Percentiles rank a stretch among this genome's conserved stretches.
Evolutionary conservation across 2,329 filamentous ascomycete species (phyloP).

Genomic region (Aspergillus texensis): DNA sequence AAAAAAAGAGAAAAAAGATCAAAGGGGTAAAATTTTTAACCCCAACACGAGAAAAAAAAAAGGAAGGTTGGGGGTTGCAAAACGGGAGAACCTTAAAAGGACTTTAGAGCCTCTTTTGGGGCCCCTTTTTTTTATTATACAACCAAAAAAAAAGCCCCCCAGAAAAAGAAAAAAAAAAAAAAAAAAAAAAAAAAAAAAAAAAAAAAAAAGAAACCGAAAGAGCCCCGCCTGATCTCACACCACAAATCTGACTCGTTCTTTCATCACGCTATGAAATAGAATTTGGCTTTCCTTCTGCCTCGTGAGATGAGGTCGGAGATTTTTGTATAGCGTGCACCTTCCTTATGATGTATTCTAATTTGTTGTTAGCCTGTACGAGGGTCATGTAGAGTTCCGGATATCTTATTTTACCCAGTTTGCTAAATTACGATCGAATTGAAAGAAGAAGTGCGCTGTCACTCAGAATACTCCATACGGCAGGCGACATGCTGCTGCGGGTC

Average conservation of each 20-base stretch:
- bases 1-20: too few relatives aligned
- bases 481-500: neutral
- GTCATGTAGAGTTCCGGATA: neutral
- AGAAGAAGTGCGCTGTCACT: neutral
- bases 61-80: too few relatives aligned
- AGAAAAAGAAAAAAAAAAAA: neutral
- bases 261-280: constrained; percentile 1
- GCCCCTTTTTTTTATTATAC: too few relatives aligned
- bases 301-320: neutral
- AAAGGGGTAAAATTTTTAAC: too few relatives aligned
- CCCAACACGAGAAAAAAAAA: too few relatives aligned
- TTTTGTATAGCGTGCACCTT: neutral
- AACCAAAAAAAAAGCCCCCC: too few relatives aligned
- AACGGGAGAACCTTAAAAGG: too few relatives aligned
- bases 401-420: neutral
- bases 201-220: neutral
- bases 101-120: too few relatives aligned
- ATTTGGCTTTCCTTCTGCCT: neutral
- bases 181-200: constrained; percentile 3
- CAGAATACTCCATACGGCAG: neutral
- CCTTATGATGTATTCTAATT: neutral
- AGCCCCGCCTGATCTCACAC: constrained; percentile 8
- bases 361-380: neutral
- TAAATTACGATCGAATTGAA: neutral
- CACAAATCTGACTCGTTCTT: constrained; percentile 7